These are phyloP conservation scores for Crassisporium funariophilum DNA, from an alignment of 768 basidiomycete species.

Conservation along the genomic window DNA sequence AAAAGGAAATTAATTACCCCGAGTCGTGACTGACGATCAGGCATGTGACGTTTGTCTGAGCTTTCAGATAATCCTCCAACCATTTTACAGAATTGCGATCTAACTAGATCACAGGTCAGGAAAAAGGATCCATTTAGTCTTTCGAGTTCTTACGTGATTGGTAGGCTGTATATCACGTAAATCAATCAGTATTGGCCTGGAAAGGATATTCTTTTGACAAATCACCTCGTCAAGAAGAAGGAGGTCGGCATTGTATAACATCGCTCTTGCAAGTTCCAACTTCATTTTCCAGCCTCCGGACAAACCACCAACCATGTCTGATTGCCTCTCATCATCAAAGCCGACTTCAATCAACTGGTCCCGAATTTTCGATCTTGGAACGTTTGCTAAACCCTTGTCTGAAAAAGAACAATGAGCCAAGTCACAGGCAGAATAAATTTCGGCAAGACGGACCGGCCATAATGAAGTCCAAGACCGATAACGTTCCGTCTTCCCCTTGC, in stretches of 20 bases:
- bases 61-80: conserved; percentile 86
- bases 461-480: conserved; percentile 88
- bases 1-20: conserved; percentile 52
- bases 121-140: conserved; percentile 11
- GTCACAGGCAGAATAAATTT: neutral
- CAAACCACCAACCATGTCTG: conserved; percentile 82
- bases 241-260: conserved; percentile 93
- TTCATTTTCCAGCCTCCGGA: conserved; percentile 99
- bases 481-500: conserved; percentile 87
- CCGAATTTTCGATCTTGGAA: conserved; percentile 72
- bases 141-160: conserved; percentile 81
- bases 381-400: conserved; percentile 70
- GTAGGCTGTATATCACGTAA: conserved; percentile 61
- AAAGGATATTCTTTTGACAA: conserved; percentile 6
- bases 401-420: conserved; percentile 5
- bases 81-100: conserved; percentile 86
- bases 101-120: conserved; percentile 45
- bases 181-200: neutral
- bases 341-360: conserved; percentile 86
- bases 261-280: conserved; percentile 91
- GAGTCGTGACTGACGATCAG: conserved; percentile 97
- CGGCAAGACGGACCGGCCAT: conserved; percentile 60
- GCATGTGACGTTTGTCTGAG: conserved; percentile 84
- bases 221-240: conserved; percentile 82
- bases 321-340: conserved; percentile 85